These are phyloP conservation scores for Phascolomyces articulosus DNA, from an alignment of 371 early-diverging fungal species.

Conservation along the genomic window DNA sequence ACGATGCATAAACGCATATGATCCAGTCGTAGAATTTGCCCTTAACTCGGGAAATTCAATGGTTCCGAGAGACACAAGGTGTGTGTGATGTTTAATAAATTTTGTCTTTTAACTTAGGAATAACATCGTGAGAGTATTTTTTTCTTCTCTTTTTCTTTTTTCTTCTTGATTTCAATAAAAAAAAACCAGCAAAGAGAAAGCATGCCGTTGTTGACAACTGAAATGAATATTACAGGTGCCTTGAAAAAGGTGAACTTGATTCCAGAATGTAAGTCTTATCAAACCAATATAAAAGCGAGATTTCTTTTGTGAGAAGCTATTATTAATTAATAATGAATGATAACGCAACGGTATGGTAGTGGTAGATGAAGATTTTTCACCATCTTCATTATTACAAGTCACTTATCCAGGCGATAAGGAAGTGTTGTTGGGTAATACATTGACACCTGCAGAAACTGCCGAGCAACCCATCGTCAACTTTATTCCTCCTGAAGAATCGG, in stretches of 20 bases:
- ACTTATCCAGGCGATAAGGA: constrained; percentile 44
- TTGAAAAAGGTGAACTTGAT: constrained; percentile 50
- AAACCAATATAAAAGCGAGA: no score
- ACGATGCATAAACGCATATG: no score
- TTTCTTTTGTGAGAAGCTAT: no score
- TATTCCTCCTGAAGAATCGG: constrained; percentile 19
- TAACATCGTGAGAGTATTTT: not conserved
- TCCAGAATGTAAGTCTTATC: constrained; percentile 41
- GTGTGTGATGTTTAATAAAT: no score
- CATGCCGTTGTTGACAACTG: constrained; percentile 56
- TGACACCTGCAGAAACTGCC: constrained; percentile 39
- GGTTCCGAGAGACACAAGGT: no score
- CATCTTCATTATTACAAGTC: constrained; percentile 45
- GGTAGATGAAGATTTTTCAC: constrained; percentile 35
- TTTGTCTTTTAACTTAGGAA: not conserved
- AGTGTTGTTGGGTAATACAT: constrained; percentile 53
- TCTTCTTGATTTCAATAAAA: constrained; percentile 5
- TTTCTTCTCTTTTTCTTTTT: constrained; percentile 1
- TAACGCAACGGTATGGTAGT: no score
- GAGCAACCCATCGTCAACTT: constrained; percentile 47
- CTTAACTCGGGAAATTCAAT: no score
- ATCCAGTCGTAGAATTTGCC: no score
- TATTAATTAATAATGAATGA: no score
- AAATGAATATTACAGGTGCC: constrained; percentile 43
- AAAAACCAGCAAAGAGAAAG: no score